Conservation (phyloP, 2,329 filamentous ascomycete species). For the Teratosphaeria pseudoeucalypti region DNA sequence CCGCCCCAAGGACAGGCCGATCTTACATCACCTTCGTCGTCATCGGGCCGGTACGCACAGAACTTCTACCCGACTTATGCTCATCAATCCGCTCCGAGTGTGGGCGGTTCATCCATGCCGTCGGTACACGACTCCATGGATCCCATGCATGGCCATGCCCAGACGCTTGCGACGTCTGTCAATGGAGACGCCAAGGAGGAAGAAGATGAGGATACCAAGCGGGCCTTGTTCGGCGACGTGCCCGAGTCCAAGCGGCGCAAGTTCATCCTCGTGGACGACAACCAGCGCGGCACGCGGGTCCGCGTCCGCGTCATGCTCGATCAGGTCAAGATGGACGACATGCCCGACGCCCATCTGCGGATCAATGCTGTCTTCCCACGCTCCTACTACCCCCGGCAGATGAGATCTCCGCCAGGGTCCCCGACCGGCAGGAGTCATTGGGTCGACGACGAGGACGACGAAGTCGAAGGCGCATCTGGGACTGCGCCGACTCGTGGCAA, state of each 20-base stretch:
- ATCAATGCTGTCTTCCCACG: constrained; percentile 81
- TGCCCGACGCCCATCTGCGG: constrained; percentile 89
- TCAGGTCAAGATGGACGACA: constrained; percentile 85
- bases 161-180: constrained; percentile 26
- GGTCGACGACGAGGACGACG: constrained; percentile 50
- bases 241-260: constrained; percentile 88
- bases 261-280: constrained; percentile 92
- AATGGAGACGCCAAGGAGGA: constrained; percentile 33
- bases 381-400: constrained; percentile 85
- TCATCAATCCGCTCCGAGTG: constrained; percentile 43
- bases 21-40: constrained; percentile 41
- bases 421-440: constrained; percentile 68
- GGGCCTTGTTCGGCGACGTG: constrained; percentile 74
- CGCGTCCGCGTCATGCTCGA: constrained; percentile 90
- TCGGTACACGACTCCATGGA: constrained; percentile 52
- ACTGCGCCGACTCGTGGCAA: constrained; percentile 29
- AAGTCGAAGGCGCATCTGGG: constrained; percentile 37
- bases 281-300: constrained; percentile 66
- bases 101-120: constrained; percentile 50
- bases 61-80: constrained; percentile 66
- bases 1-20: constrained; percentile 44
- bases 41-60: constrained; percentile 63
- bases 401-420: constrained; percentile 74
- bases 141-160: constrained; percentile 26
- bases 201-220: constrained; percentile 48